phyloP scores from a whole-genome alignment of 768 basidiomycete genomes.

The Mycena floridula region DNA sequence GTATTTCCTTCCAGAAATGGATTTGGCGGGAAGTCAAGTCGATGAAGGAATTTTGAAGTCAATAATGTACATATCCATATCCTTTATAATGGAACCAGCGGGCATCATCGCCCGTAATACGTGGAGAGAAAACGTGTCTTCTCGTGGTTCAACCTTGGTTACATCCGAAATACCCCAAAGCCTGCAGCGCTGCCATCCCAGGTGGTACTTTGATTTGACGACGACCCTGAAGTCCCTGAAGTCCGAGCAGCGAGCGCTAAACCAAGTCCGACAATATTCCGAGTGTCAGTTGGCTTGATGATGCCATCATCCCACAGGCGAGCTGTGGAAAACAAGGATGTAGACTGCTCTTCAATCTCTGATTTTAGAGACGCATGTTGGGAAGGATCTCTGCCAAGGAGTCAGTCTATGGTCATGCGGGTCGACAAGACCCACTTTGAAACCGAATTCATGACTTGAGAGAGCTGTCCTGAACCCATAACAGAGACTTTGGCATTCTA shows the following conservation, averaged over 20 bases:
- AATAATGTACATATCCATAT: too few relatives aligned
- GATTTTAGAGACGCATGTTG: conserved; percentile 70
- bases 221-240: conserved; percentile 7
- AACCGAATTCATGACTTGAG: conserved; percentile 88
- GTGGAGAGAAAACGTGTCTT: too few relatives aligned
- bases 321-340: conserved; percentile 82
- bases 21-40: too few relatives aligned
- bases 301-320: conserved; percentile 95
- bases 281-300: conserved; percentile 82
- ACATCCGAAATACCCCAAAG: conserved; percentile 95
- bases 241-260: conserved; percentile 65
- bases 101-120: too few relatives aligned
- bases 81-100: too few relatives aligned
- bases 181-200: conserved; percentile 69
- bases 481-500: conserved; percentile 91
- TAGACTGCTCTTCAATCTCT: conserved; percentile 87
- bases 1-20: too few relatives aligned
- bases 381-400: conserved; percentile 65
- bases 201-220: conserved; percentile 36
- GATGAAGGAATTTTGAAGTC: too few relatives aligned
- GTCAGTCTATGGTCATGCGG: conserved; percentile 21
- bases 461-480: conserved; percentile 92
- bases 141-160: too few relatives aligned
- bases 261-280: conserved; percentile 84
- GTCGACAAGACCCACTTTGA: conserved; percentile 50